phyloP scores from a whole-genome alignment of 2,329 filamentous ascomycete species.

The Trichoderma breve region DNA sequence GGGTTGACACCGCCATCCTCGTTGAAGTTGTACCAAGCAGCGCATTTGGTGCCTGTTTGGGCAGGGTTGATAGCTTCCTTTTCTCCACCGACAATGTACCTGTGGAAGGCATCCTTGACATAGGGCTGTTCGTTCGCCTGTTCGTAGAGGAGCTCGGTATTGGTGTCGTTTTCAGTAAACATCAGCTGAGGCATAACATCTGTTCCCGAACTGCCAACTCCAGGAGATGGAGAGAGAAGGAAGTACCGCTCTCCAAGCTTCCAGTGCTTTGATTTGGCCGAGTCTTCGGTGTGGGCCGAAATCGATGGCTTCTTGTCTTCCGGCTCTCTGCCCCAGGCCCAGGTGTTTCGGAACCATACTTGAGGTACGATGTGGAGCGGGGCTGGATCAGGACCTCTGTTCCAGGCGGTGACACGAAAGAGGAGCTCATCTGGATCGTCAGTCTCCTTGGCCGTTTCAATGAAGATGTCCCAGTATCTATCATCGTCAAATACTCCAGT shows the following conservation, averaged over 20 bases:
- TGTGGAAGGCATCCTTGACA: conserved; percentile 94
- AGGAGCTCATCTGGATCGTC: conserved; percentile 87
- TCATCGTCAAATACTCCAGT: conserved; percentile 86
- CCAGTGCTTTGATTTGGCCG: conserved; percentile 74
- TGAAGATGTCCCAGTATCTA: conserved; percentile 94
- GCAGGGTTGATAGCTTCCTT: conserved; percentile 79
- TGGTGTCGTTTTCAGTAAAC: conserved; percentile 96
- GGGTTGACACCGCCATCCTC: conserved; percentile 83
- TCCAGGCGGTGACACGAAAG: conserved; percentile 95
- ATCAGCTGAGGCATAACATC: conserved; percentile 83
- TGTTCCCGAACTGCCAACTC: conserved; percentile 71
- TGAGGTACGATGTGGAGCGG: conserved; percentile 92
- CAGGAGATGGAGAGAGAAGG: conserved; percentile 84
- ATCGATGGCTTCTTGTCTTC: conserved; percentile 79
- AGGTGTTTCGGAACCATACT: conserved; percentile 96
- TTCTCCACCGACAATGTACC: conserved; percentile 78
- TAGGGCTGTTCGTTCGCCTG: conserved; percentile 77
- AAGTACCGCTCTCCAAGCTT: conserved; percentile 81
- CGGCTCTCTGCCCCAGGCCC: conserved; percentile 85
- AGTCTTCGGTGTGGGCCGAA: conserved; percentile 60
- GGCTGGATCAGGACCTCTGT: conserved; percentile 84
- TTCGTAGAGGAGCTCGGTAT: conserved; percentile 72
- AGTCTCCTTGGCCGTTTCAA: conserved; percentile 93
- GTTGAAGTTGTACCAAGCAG: conserved; percentile 89
- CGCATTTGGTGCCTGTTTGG: conserved; percentile 79